These are phyloP conservation scores for Ustilago hordei DNA, from an alignment of 1,284 basidiomycete species.

Conservation along the genomic window DNA sequence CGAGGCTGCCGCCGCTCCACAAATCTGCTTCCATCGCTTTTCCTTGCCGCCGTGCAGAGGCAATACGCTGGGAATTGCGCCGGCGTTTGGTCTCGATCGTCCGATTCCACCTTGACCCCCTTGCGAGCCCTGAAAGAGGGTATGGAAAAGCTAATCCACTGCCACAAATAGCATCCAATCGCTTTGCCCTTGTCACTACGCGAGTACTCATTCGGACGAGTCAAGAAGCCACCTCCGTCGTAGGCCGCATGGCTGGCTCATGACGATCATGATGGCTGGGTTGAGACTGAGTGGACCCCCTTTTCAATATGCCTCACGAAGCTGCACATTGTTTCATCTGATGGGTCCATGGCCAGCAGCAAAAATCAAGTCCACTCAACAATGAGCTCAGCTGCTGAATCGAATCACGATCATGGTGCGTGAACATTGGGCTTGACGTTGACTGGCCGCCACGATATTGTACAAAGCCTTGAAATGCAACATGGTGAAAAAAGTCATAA, in stretches of 20 bases:
- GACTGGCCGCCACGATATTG: conserved; percentile 13
- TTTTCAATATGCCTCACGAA: background rate
- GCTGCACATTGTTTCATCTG: background rate
- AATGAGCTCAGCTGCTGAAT: background rate
- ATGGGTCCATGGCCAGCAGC: background rate
- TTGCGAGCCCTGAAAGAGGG: no score
- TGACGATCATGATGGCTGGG: background rate
- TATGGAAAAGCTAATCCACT: no score
- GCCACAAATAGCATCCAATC: no score
- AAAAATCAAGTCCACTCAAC: background rate
- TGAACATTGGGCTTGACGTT: background rate
- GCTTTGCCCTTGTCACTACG: background rate
- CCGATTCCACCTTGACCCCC: background rate
- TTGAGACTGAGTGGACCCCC: background rate
- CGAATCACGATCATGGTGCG: background rate
- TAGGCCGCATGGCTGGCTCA: background rate
- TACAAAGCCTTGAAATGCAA: conserved; percentile 19
- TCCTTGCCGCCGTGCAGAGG: background rate
- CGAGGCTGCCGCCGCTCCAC: conserved; percentile 13
- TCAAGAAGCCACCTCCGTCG: background rate
- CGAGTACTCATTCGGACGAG: background rate
- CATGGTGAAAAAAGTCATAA: background rate
- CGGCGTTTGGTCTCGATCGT: background rate
- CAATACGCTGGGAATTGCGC: background rate
- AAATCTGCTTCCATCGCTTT: conserved; percentile 14